Evolutionary conservation across 306 rosid genomes (phyloP).

Genomic region (Gastrolobium bilobum): DNA sequence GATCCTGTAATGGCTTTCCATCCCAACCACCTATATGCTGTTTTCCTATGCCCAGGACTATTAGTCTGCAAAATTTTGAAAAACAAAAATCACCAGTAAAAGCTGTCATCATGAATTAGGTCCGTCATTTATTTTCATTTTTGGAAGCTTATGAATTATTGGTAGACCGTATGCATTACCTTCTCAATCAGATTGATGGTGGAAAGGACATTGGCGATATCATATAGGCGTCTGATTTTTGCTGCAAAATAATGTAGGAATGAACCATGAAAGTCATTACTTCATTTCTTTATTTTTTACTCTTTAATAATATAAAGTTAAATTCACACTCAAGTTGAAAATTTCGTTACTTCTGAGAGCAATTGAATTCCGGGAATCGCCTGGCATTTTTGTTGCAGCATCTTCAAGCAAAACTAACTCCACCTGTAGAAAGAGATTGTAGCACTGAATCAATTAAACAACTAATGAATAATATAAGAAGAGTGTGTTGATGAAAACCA

Average conservation of each 20-base stretch:
- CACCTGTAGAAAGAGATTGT: conserved; percentile 48
- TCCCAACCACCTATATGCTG: conserved; percentile 73
- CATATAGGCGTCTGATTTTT: conserved; percentile 70
- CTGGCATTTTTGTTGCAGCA: conserved; percentile 63
- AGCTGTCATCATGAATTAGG: neutral
- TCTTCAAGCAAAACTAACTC: conserved; percentile 63
- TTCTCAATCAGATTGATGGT: conserved; percentile 68
- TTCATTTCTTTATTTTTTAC: neutral
- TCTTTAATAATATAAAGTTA: neutral
- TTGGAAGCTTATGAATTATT: conserved; percentile 20
- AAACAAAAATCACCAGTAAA: neutral
- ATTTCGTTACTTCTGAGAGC: conserved; percentile 59
- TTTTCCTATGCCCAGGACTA: conserved; percentile 59
- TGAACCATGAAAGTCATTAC: neutral
- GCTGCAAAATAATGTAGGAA: conserved; percentile 50
- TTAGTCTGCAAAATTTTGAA: conserved; percentile 52
- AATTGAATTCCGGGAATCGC: conserved; percentile 57
- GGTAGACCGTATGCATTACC: conserved; percentile 46
- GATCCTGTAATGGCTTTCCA: conserved; percentile 41
- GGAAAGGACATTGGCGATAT: conserved; percentile 67
- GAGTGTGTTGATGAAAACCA: neutral
- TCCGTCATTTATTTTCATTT: neutral
- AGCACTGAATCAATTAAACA: conserved; percentile 17
- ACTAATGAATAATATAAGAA: neutral
- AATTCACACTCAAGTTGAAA: neutral